phyloP scores from a whole-genome alignment of 495 filamentous ascomycete genomes.

The Lasiosphaeria hispida region DNA sequence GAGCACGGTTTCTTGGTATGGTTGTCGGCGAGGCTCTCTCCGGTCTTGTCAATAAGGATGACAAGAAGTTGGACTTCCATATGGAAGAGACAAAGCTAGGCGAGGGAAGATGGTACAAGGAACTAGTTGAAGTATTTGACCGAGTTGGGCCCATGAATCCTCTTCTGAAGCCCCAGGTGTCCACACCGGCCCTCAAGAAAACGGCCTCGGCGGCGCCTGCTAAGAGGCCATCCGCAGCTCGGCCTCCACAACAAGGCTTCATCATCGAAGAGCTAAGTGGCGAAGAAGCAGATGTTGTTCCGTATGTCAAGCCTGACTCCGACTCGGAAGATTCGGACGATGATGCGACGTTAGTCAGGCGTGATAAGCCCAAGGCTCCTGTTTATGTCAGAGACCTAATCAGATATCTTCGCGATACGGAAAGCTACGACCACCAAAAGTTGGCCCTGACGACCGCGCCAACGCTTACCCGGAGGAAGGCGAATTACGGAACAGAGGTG shows the following conservation, averaged over 20 bases:
- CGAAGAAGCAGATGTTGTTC: constrained; percentile 66
- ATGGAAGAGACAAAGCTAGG: constrained; percentile 70
- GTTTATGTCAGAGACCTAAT: constrained; percentile 92
- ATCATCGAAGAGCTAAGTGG: constrained; percentile 72
- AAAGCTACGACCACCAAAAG: constrained; percentile 79
- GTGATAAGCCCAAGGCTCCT: constrained; percentile 79
- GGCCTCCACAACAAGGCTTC: constrained; percentile 35
- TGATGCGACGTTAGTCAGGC: constrained; percentile 79
- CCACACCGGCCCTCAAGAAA: constrained; percentile 9
- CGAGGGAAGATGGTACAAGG: constrained; percentile 77
- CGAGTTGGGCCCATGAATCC: constrained; percentile 57
- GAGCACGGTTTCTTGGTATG: constrained; percentile 86
- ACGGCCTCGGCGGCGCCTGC: constrained; percentile 1
- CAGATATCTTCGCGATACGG: constrained; percentile 70
- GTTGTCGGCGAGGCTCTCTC: constrained; percentile 80
- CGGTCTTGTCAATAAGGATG: constrained; percentile 69
- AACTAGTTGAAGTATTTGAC: constrained; percentile 62
- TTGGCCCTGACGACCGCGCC: constrained; percentile 76
- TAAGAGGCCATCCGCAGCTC: constrained; percentile 20
- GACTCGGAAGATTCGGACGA: constrained; percentile 89
- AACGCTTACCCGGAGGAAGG: constrained; percentile 80
- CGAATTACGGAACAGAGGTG: constrained; percentile 82
- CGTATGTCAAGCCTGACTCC: constrained; percentile 90
- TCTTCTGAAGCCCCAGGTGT: constrained; percentile 29
- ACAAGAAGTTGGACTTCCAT: constrained; percentile 76